These are phyloP conservation scores for Juglanconis sp. DNA, from an alignment of 2,329 filamentous ascomycete species.

Conservation along the genomic window DNA sequence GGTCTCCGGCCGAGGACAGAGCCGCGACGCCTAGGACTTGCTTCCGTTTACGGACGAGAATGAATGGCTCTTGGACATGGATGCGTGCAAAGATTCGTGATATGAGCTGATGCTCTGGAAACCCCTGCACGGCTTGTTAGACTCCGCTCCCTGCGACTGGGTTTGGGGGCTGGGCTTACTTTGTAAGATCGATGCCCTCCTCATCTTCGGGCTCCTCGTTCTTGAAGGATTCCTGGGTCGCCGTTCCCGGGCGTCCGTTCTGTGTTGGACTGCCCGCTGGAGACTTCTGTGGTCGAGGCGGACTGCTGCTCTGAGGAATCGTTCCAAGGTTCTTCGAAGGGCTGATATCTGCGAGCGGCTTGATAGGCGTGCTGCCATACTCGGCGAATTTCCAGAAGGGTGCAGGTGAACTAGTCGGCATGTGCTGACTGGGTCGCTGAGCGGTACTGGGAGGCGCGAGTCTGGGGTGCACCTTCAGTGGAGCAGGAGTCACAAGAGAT, in stretches of 20 bases:
- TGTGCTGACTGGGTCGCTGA: slow-evolving; percentile 78
- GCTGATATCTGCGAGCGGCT: slow-evolving; percentile 50
- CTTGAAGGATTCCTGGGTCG: slow-evolving; percentile 22
- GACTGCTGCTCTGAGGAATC: slow-evolving; percentile 56
- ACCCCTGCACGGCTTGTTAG: slow-evolving; percentile 39
- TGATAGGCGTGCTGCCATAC: slow-evolving; percentile 68
- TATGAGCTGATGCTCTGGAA: slow-evolving; percentile 65
- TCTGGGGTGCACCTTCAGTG: slow-evolving; percentile 68
- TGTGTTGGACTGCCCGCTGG: slow-evolving; percentile 51
- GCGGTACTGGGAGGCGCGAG: slow-evolving; percentile 78
- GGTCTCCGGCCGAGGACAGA: not conserved
- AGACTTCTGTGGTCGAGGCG: slow-evolving; percentile 48
- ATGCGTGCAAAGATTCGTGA: slow-evolving; percentile 46
- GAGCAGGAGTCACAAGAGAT: slow-evolving; percentile 69
- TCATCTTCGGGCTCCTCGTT: slow-evolving; percentile 42
- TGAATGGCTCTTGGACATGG: slow-evolving; percentile 17
- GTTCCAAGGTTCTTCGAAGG: slow-evolving; percentile 48
- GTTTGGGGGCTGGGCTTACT: slow-evolving; percentile 36
- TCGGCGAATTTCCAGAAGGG: slow-evolving; percentile 88
- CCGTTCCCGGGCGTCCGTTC: slow-evolving; percentile 16
- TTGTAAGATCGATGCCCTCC: slow-evolving; percentile 56
- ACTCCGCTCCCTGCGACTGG: rapidly evolving
- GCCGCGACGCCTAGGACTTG: slow-evolving; percentile 1
- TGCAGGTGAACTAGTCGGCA: slow-evolving; percentile 80
- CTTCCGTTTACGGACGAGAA: slow-evolving; percentile 14